Base-by-base conservation (phyloP, 1,284 basidiomycete species). In the Cryptococcus jaspeensis region DNA sequence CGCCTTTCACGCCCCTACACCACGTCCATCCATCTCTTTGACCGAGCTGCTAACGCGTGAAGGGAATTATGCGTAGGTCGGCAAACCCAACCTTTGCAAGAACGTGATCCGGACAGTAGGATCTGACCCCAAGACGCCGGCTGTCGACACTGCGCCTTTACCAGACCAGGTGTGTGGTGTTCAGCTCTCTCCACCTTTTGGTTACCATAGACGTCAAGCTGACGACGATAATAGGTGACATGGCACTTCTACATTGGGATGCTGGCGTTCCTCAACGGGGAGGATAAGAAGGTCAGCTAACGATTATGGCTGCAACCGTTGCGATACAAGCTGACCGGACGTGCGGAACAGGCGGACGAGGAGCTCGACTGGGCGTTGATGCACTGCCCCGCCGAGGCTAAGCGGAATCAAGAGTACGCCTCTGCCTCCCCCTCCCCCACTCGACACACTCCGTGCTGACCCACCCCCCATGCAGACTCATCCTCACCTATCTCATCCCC, bases 231-330 rank as follows among this genome's bases (percentile, higher is more conserved):
- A 23, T 39, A 69, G 65, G 89, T 94, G 43, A 92, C 92, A 18
- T 94, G 89, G 78, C 82, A 86, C 61, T 99, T 94, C 80, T 97
- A 97, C 73, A 79, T 94, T 47, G 95, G 95, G 56, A 90, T 97
- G 83, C 82, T 98, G 55, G 88, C 86, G 66, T 97, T 99, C 76
- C 76, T 97, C 56, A 91, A 90, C 65, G 95, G 97, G 72, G 89
- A 95, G 52, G 95, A 92, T 70, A 81, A 80, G 43, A 90, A 90
- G 79, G 88, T 87, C 52, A 23, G 76, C 63, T 43, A 2, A n/a
- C n/a, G n/a, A n/a, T n/a, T n/a, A 7, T 42, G 32, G 8, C 13
- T 2, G 9, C 50, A 20, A 0, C 48, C 8, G 12, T 35, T 13
- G 9, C 11, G 39, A 35, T n/a, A 16, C n/a, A 38, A n/a, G 48